Conservation (phyloP, 73 alveolate genomes). For the Uronychia setigera region DNA sequence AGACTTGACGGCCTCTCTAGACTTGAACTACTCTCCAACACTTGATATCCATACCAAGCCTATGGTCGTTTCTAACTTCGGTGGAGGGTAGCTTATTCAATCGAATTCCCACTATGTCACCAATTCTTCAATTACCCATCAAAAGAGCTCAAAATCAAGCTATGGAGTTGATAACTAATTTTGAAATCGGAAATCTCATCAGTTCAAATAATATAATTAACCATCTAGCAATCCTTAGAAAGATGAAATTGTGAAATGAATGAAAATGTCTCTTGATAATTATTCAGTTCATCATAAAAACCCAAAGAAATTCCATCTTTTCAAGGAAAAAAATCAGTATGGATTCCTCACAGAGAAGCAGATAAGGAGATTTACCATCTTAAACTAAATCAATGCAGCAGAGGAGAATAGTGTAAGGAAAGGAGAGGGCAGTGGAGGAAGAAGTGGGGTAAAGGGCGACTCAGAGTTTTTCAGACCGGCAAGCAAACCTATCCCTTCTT, state of each 20-base stretch:
- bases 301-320: not conserved
- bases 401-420: not conserved
- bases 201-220: too few species aligned
- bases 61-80: too few species aligned
- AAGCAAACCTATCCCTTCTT: not conserved
- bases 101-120: too few species aligned
- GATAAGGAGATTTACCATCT: not conserved
- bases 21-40: too few species aligned
- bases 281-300: not conserved
- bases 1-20: too few species aligned
- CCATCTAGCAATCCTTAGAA: too few species aligned
- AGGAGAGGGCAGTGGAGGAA: not conserved
- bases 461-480: not conserved
- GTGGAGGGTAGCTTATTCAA: too few species aligned
- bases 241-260: not conserved
- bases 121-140: too few species aligned
- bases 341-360: slow-evolving; percentile 2
- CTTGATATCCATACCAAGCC: too few species aligned
- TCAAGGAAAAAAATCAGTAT: not conserved
- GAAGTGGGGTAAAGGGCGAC: not conserved
- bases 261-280: not conserved
- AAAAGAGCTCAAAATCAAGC: too few species aligned
- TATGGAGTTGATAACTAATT: too few species aligned
- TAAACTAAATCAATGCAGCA: not conserved
- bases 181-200: too few species aligned